These are phyloP conservation scores for Candida incommunis DNA, from an alignment of 805 yeast species.

Conservation along the genomic window DNA sequence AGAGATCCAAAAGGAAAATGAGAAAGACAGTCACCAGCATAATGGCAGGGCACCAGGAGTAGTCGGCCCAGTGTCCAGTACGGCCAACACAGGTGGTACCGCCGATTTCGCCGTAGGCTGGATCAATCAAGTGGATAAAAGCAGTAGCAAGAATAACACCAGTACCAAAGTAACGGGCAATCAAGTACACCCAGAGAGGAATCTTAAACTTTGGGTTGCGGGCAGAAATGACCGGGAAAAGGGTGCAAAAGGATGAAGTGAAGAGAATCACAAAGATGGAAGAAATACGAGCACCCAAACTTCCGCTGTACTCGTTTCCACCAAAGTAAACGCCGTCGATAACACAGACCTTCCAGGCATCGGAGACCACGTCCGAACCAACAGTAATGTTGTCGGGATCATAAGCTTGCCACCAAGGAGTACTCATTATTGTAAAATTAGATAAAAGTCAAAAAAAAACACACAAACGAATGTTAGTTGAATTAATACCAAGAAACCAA, in stretches of 20 bases:
- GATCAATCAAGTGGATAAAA: constrained; percentile 45
- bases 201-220: constrained; percentile 13
- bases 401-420: constrained; percentile 13
- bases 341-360: constrained; percentile 29
- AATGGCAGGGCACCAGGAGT: constrained; percentile 46
- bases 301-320: constrained; percentile 29
- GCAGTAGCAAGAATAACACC: constrained; percentile 73
- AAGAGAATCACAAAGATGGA: constrained; percentile 45
- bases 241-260: constrained; percentile 32
- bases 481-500: too few species aligned
- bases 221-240: constrained; percentile 28
- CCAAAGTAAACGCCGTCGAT: constrained; percentile 28
- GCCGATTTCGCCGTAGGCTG: constrained; percentile 23
- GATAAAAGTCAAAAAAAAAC: too few species aligned
- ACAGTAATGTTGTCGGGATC: constrained; percentile 21
- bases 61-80: constrained; percentile 33
- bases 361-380: constrained; percentile 17
- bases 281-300: constrained; percentile 35
- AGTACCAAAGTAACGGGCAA: constrained; percentile 43
- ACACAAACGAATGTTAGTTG: too few species aligned
- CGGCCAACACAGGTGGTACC: constrained; percentile 25
- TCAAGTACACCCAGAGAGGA: constrained; percentile 19
- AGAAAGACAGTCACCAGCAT: constrained; percentile 32
- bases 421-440: not conserved
- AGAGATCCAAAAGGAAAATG: constrained; percentile 35